These are phyloP conservation scores for Lentinula boryana DNA, from an alignment of 768 basidiomycete genomes.

Conservation along the genomic window DNA sequence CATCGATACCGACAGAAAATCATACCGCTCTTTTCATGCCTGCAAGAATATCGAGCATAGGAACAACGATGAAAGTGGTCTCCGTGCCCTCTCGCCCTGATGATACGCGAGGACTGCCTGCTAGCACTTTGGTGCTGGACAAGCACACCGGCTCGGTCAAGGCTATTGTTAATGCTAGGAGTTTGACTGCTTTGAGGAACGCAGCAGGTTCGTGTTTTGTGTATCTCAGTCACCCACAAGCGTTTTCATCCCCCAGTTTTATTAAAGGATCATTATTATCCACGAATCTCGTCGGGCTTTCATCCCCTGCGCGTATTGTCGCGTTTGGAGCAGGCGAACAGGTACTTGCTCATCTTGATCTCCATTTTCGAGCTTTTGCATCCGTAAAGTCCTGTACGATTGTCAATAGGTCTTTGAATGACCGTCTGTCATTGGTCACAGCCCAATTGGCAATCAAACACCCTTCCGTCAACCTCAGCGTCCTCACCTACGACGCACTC, in stretches of 20 bases:
- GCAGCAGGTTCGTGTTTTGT: constrained; percentile 53
- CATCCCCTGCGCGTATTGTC: constrained; percentile 38
- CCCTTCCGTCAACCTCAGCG: constrained; percentile 11
- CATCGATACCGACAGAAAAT: constrained; percentile 40
- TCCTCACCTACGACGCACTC: neutral
- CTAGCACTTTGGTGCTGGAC: constrained; percentile 70
- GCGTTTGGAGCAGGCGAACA: constrained; percentile 75
- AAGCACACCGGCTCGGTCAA: constrained; percentile 62
- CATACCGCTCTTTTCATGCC: constrained; percentile 84
- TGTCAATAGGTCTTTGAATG: constrained; percentile 53
- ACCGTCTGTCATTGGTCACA: constrained; percentile 38
- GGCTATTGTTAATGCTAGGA: constrained; percentile 73
- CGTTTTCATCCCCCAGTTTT: neutral
- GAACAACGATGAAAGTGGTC: constrained; percentile 77
- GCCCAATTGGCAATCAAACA: constrained; percentile 12
- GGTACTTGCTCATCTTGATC: constrained; percentile 54
- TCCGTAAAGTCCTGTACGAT: constrained; percentile 50
- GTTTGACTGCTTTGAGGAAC: constrained; percentile 75
- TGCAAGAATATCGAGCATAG: constrained; percentile 45
- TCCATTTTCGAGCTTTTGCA: constrained; percentile 54
- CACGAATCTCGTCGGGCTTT: constrained; percentile 43
- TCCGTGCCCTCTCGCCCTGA: constrained; percentile 50
- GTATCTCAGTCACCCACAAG: neutral
- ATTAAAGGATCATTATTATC: constrained; percentile 63
- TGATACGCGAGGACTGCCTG: constrained; percentile 59